Evolutionary conservation across 2,329 filamentous ascomycete genomes (phyloP).

Genomic region (Xylariales sp.): DNA sequence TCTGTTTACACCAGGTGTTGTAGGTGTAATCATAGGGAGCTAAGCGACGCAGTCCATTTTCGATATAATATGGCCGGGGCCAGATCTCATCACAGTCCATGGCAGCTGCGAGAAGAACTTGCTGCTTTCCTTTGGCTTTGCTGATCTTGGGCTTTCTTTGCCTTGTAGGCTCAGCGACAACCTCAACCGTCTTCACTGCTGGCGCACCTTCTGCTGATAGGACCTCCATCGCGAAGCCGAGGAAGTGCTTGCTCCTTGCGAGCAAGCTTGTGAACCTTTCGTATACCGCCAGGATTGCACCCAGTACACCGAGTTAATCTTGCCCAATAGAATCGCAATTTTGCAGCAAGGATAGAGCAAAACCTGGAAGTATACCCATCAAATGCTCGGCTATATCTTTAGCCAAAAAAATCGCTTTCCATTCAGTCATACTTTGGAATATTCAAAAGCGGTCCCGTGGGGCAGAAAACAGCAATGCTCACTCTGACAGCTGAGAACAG

Average conservation of each 20-base stretch:
- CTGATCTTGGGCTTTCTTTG: conserved; percentile 10
- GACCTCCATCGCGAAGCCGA: conserved; percentile 4
- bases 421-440: too few species aligned
- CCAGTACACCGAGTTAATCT: too few species aligned
- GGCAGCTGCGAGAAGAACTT: conserved; percentile 10
- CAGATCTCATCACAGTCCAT: conserved; percentile 33
- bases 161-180: conserved; percentile 1
- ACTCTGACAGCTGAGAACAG: not conserved
- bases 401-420: too few species aligned
- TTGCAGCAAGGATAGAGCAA: too few species aligned
- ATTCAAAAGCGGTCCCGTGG: not conserved
- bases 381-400: too few species aligned
- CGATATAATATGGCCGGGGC: conserved; percentile 73
- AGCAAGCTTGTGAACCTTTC: conserved; percentile 1
- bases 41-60: conserved; percentile 78
- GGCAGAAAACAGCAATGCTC: conserved; percentile 1
- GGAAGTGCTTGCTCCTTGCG: conserved; percentile 1
- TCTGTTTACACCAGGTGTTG: conserved; percentile 89
- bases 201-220: not conserved
- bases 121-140: conserved; percentile 6
- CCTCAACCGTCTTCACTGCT: not conserved
- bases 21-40: conserved; percentile 89
- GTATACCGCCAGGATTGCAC: conserved; percentile 3
- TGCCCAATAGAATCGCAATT: too few species aligned
- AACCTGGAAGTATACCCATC: too few species aligned